These are phyloP conservation scores for Vicia sativa DNA, from an alignment of 306 rosid genomes.

Conservation along the genomic window DNA sequence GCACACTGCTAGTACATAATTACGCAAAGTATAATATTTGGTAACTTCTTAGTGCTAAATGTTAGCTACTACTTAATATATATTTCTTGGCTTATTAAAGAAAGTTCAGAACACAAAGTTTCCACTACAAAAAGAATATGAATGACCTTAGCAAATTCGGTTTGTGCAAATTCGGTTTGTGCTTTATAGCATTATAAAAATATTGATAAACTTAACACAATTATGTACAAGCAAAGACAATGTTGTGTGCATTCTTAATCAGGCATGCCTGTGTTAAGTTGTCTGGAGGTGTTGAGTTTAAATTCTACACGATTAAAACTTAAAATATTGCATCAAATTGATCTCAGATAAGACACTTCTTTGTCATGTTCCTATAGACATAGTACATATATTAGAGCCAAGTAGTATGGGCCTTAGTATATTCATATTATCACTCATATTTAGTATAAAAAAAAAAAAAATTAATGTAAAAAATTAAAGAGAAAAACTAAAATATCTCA, in stretches of 20 bases:
- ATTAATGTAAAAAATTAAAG: no score
- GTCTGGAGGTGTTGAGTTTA: neutral
- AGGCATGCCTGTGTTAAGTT: neutral
- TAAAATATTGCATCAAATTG: neutral
- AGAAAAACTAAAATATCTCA: no score
- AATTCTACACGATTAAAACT: neutral
- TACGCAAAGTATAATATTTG: neutral
- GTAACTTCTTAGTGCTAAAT: neutral
- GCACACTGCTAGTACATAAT: neutral
- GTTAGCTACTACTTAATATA: neutral
- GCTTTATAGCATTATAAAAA: no score
- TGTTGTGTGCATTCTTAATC: neutral
- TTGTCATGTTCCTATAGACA: neutral
- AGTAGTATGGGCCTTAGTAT: no score
- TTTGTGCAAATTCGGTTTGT: no score
- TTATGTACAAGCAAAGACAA: neutral
- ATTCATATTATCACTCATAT: neutral
- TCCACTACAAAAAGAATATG: slow-evolving; percentile 33
- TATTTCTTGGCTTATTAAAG: neutral
- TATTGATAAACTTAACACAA: neutral
- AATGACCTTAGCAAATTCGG: no score
- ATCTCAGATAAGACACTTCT: neutral
- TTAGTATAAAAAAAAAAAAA: neutral
- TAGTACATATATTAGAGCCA: neutral
- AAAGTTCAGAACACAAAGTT: slow-evolving; percentile 30